Evolutionary conservation across 2,329 filamentous ascomycete species (phyloP).

Genomic region (Aspergillus pseudotamarii): DNA sequence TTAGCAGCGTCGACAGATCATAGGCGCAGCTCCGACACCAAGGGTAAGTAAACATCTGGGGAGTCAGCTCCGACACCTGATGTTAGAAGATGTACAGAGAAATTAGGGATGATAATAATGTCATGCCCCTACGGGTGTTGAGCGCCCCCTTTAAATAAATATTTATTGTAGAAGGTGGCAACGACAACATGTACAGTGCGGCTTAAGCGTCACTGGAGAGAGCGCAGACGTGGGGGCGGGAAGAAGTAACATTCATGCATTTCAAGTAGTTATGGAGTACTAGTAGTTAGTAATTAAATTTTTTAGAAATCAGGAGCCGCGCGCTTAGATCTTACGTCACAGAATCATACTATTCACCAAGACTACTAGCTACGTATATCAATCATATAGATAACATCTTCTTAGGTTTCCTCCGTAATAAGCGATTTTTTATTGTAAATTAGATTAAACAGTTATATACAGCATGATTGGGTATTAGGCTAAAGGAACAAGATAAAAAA

Average conservation of each 20-base stretch:
- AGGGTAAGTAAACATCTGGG: slow-evolving; percentile 19
- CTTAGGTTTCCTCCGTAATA: background rate
- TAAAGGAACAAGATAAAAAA: slow-evolving; percentile 7
- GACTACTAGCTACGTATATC: too few relatives aligned
- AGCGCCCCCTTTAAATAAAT: background rate
- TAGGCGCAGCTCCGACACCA: slow-evolving; percentile 18
- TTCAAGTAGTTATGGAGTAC: background rate
- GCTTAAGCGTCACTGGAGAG: background rate
- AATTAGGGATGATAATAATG: background rate
- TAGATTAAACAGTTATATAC: slow-evolving; percentile 23
- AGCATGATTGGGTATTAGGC: slow-evolving; percentile 25
- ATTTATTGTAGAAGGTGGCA: background rate
- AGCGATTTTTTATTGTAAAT: slow-evolving; percentile 16
- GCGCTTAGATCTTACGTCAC: slow-evolving; percentile 11
- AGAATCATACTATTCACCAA: background rate
- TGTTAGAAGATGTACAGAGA: background rate
- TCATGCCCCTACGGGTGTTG: background rate
- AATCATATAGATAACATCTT: background rate
- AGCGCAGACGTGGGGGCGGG: background rate
- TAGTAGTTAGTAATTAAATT: background rate
- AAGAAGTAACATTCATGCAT: background rate
- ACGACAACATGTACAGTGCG: background rate
- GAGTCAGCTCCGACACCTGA: slow-evolving; percentile 1
- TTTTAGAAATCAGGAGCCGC: background rate
- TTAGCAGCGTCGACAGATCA: slow-evolving; percentile 17